phyloP scores from a whole-genome alignment of 2,329 filamentous ascomycete genomes.

The Aspergillus thermomutatus region DNA sequence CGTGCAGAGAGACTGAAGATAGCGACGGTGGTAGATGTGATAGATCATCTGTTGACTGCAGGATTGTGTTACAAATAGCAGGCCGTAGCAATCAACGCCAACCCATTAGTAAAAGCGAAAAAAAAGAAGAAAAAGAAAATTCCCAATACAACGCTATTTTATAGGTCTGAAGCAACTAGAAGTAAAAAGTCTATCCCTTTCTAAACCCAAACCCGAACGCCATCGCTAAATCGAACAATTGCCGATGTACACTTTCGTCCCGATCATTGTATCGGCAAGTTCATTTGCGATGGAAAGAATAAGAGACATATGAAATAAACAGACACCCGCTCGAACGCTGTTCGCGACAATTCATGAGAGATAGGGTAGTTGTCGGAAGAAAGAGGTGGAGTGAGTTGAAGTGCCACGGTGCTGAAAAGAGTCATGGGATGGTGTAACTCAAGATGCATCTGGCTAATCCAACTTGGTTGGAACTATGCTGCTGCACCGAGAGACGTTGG shows the following conservation, averaged over 20 bases:
- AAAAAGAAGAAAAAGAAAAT: no score
- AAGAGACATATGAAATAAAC: not conserved
- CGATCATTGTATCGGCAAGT: not conserved
- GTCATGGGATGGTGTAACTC: not conserved
- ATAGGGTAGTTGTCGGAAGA: not conserved
- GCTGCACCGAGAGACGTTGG: slow-evolving; percentile 34
- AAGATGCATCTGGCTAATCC: slow-evolving; percentile 9
- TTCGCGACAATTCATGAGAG: not conserved
- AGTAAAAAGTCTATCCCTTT: slow-evolving; percentile 5
- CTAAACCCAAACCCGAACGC: slow-evolving; percentile 6
- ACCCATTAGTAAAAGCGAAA: not conserved
- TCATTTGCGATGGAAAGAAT: not conserved
- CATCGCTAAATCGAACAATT: slow-evolving; percentile 1
- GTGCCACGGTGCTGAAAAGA: not conserved
- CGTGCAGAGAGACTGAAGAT: no score
- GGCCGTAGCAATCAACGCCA: not conserved
- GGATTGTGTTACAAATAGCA: no score
- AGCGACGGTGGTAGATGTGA: no score
- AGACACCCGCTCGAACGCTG: slow-evolving; percentile 4
- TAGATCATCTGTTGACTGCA: no score
- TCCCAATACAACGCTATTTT: not conserved
- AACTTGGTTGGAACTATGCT: slow-evolving; percentile 31
- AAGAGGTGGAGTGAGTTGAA: not conserved
- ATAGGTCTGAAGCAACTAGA: not conserved
- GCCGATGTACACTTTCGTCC: slow-evolving; percentile 3